Evolutionary conservation across 1,139 yeast species (phyloP).

Genomic region (Yarrowia galli): DNA sequence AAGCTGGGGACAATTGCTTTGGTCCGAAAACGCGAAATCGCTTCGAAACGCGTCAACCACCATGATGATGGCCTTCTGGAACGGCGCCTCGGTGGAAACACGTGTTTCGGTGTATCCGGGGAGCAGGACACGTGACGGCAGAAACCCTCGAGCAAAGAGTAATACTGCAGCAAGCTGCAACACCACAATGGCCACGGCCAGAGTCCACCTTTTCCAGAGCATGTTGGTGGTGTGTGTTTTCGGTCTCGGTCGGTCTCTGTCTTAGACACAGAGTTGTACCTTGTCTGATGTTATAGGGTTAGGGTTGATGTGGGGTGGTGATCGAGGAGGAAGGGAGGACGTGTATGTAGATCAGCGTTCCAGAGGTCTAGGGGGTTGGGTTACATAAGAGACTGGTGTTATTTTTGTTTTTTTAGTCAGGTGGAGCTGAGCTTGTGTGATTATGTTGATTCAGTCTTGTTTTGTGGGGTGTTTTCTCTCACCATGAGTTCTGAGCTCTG

Average conservation of each 20-base stretch:
- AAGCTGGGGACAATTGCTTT: constrained; percentile 68
- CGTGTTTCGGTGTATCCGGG: constrained; percentile 56
- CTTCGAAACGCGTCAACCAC: constrained; percentile 93
- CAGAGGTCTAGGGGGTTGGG: not conserved
- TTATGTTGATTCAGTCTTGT: not conserved
- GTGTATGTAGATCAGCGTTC: not conserved
- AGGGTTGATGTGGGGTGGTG: not conserved
- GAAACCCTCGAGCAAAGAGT: constrained; percentile 80
- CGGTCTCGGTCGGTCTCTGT: too few species aligned
- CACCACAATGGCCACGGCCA: constrained; percentile 47
- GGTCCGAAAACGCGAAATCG: constrained; percentile 74
- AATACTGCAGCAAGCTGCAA: constrained; percentile 61
- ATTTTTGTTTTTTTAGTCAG: not conserved
- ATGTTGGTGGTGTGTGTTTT: constrained; percentile 8
- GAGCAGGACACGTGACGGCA: constrained; percentile 81
- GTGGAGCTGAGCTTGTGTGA: not conserved
- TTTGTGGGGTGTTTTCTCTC: too few species aligned
- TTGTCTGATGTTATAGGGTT: not conserved
- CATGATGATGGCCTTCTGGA: constrained; percentile 75
- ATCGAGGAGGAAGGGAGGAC: not conserved
- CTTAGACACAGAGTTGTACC: not conserved
- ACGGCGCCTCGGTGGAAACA: constrained; percentile 50
- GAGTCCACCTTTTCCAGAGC: constrained; percentile 40
- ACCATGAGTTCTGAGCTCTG: too few species aligned
- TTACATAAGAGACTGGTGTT: not conserved